A percentile compares a stretch with the other conserved stretches of the same genome.
Evolutionary conservation across 495 filamentous ascomycete genomes (phyloP).

Genomic region (Achaetomiella virescens): DNA sequence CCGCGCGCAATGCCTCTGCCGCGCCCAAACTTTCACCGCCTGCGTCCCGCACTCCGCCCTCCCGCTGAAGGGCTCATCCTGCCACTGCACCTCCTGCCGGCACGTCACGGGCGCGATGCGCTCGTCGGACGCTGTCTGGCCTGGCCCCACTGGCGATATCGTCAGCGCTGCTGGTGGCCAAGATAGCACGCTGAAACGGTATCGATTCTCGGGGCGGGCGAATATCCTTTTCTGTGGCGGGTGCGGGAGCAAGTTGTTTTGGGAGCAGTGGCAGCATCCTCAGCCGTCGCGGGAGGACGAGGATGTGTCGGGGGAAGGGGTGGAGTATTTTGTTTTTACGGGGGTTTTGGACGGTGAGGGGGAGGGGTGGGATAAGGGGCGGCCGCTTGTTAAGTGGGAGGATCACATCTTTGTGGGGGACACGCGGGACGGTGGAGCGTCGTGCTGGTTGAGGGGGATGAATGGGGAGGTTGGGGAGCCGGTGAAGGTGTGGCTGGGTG

Average conservation of each 20-base stretch:
- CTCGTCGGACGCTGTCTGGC: constrained; percentile 20
- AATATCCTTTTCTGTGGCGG: constrained; percentile 41
- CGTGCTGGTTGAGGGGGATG: constrained; percentile 29
- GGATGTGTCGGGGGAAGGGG: constrained; percentile 1
- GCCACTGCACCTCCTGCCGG: constrained; percentile 42
- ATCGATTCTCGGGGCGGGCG: constrained; percentile 25
- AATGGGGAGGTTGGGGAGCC: constrained; percentile 20
- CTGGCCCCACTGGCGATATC: background rate
- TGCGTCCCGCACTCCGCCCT: constrained; percentile 16
- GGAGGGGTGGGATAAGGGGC: background rate
- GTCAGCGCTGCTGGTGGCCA: background rate
- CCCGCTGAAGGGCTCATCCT: constrained; percentile 25
- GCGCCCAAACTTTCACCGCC: constrained; percentile 25
- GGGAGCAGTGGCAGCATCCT: constrained; percentile 19
- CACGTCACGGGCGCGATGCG: constrained; percentile 32
- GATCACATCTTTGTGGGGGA: constrained; percentile 41
- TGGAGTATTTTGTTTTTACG: constrained; percentile 19
- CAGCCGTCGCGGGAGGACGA: background rate
- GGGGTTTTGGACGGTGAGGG: constrained; percentile 28
- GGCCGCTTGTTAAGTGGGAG: constrained; percentile 19
- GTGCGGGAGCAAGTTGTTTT: constrained; percentile 43
- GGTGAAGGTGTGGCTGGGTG: constrained; percentile 16
- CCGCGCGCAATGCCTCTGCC: constrained; percentile 30
- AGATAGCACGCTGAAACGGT: constrained; percentile 21
- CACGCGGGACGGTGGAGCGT: constrained; percentile 41